phyloP scores from a whole-genome alignment of 2,329 filamentous ascomycete genomes.

The Didymella sp. region DNA sequence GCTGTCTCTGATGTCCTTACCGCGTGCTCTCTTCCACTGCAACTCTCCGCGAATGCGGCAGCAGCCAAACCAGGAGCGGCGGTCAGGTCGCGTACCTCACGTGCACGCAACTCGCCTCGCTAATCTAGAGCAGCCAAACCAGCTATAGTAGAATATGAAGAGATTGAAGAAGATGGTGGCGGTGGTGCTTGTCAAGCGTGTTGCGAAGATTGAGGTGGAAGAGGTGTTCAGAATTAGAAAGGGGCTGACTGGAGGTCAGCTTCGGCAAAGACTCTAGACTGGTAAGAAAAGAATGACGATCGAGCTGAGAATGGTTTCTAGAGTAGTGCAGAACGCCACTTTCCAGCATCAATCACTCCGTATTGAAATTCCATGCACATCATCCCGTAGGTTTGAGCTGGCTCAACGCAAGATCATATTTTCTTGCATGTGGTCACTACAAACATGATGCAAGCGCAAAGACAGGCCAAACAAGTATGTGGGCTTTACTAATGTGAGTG shows the following conservation, averaged over 20 bases:
- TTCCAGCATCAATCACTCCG: not conserved
- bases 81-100: slow-evolving; percentile 1
- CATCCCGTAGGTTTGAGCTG: not conserved
- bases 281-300: not conserved
- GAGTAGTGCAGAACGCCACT: not conserved
- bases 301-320: slow-evolving; percentile 2
- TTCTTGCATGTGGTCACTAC: not conserved
- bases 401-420: not conserved
- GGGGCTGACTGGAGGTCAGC: too few species aligned
- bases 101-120: slow-evolving; percentile 1
- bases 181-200: slow-evolving; percentile 5
- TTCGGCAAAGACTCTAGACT: too few species aligned
- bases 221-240: too few species aligned
- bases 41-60: not conserved
- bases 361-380: not conserved
- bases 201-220: not conserved
- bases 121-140: slow-evolving; percentile 5
- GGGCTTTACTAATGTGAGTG: not conserved
- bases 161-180: slow-evolving; percentile 4
- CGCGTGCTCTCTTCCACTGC: slow-evolving; percentile 2
- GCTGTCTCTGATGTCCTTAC: not conserved
- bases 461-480: not conserved
- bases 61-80: not conserved
- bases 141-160: slow-evolving; percentile 1
- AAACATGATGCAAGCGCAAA: not conserved